Conservation (phyloP, 306 rosid genomes). For the Potentilla sterilis region DNA sequence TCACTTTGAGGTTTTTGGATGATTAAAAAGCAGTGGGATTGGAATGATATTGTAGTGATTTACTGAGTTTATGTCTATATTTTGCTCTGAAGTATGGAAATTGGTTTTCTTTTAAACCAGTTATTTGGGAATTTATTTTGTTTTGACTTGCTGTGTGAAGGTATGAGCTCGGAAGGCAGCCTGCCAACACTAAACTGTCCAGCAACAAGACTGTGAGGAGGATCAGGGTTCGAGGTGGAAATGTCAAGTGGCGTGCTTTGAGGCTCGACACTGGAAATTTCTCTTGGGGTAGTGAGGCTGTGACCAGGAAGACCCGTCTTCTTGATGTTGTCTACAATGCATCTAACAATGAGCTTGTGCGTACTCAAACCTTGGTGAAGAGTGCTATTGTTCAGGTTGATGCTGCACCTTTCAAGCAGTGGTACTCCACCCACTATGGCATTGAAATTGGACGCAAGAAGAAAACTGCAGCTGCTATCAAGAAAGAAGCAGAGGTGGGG, state of each 20-base stretch:
- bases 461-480: conserved; percentile 39
- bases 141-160: conserved; percentile 18
- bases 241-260: conserved; percentile 68
- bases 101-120: too few relatives aligned
- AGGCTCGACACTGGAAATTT: conserved; percentile 67
- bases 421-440: conserved; percentile 65
- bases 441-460: conserved; percentile 66
- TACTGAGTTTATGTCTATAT: background rate
- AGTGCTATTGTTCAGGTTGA: conserved; percentile 66
- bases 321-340: conserved; percentile 72
- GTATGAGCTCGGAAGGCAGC: conserved; percentile 67
- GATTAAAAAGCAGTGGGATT: background rate
- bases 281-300: conserved; percentile 68
- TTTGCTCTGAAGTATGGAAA: background rate
- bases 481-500: conserved; percentile 66
- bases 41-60: background rate
- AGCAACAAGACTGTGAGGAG: conserved; percentile 66
- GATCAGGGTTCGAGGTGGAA: conserved; percentile 58
- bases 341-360: conserved; percentile 63
- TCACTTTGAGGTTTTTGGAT: too few relatives aligned
- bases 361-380: conserved; percentile 66
- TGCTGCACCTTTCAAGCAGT: conserved; percentile 67
- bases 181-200: conserved; percentile 61
- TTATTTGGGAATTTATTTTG: background rate
- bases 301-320: conserved; percentile 53